Evolutionary conservation across 1,284 basidiomycete genomes (phyloP), one percentile per base, ranked within the genome.

Genomic region (Microbotryum lychnidis-dioicae): DNA sequence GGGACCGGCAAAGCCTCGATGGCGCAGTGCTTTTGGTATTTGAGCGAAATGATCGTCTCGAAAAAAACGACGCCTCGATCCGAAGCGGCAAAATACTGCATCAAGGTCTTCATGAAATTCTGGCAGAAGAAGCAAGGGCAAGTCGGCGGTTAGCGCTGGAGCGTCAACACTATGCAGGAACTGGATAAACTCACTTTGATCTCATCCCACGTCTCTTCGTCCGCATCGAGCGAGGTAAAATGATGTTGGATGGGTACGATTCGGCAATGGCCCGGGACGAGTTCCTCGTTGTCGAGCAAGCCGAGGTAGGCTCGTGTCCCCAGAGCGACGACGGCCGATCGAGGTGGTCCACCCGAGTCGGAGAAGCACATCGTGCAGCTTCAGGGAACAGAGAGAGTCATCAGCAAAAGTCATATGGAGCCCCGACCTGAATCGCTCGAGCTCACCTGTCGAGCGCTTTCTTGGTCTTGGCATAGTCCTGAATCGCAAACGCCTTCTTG

Each of bases 61-160:
- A 86, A 96, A 77, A 98, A 97, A 21, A 97, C 77, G 27, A 93
- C 87, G 0, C 90, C 91, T 71, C 89, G 85, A 74, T 91, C 87
- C 68, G 89, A 86, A 27, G 55, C 45, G 0, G 89, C 86, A 69
- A 86, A 92, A 88, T 96, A 91, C 61, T 84, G 84, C 84, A 97
- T 94, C 20, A 99, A 79, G 70, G 90, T 94, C 77, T 99, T 99
- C 91, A 97, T 97, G 73, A 97, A 98, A 74, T 98, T 98, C 91
- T 96, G 73, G 46, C 27, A 61, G 56, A 55, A 54, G 23, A 21
- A 60, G 37, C 42, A 44, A 55, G 25, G 14, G 10, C n/a, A 25
- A 25, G 49, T 9, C 10, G 12, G 16, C 9, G 6, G 0, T 50
- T 14, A 29, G 29, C 29, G 20, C 6, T 6, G 27, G n/a, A 57